These are phyloP conservation scores for Arthrobotrys conoides DNA, from an alignment of 2,329 filamentous ascomycete species.

Conservation along the genomic window DNA sequence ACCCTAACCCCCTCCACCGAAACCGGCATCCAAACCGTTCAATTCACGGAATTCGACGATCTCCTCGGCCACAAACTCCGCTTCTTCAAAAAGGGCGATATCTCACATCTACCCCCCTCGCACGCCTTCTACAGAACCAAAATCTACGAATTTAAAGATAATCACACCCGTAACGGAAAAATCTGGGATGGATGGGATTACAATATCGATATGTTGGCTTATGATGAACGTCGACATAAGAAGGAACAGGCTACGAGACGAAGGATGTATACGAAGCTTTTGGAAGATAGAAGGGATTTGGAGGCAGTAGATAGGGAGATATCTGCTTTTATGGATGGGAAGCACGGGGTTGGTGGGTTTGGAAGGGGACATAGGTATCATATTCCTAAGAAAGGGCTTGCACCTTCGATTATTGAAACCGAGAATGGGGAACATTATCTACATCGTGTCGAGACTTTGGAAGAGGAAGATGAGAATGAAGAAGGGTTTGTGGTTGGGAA, in stretches of 20 bases:
- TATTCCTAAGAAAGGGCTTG: neutral
- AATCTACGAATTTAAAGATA: neutral
- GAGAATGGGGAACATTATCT: neutral
- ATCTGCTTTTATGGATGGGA: no score
- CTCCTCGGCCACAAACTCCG: neutral
- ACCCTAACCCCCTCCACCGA: neutral
- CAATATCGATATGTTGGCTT: neutral
- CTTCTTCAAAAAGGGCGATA: neutral
- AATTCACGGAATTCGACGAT: conserved; percentile 8
- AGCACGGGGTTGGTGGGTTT: no score
- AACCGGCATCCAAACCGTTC: neutral
- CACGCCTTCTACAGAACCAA: neutral
- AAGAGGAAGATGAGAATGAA: neutral
- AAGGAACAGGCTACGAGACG: neutral
- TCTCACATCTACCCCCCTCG: neutral
- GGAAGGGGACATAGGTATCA: neutral
- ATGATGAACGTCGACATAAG: neutral
- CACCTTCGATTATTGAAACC: neutral
- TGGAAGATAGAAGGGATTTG: no score
- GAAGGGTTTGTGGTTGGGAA: conserved; percentile 1
- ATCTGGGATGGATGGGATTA: neutral
- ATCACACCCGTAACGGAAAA: neutral
- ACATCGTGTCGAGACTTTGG: neutral
- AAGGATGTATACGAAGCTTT: neutral
- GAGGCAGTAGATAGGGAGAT: no score